Evolutionary conservation across 768 basidiomycete genomes (phyloP).

Genomic region (Naganishia vaughanmartiniae): DNA sequence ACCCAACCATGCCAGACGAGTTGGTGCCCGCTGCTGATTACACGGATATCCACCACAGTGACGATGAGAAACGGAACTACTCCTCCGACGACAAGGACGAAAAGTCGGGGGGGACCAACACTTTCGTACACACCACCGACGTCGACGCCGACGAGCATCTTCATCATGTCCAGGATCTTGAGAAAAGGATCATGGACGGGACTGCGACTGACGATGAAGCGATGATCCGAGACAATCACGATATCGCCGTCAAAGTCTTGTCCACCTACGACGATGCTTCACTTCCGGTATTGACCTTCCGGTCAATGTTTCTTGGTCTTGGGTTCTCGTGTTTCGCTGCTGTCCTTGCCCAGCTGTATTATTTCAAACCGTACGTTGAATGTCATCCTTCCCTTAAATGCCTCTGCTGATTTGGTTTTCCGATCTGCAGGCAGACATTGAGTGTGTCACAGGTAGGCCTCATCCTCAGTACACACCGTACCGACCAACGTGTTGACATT

Average conservation of each 20-base stretch:
- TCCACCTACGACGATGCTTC: constrained; percentile 41
- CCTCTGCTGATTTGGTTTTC: background rate
- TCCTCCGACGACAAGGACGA: constrained; percentile 10
- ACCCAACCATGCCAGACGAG: constrained; percentile 5
- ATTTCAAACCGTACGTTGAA: constrained; percentile 51
- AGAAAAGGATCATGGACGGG: constrained; percentile 25
- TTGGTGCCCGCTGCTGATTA: constrained; percentile 1
- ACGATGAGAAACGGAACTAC: constrained; percentile 9
- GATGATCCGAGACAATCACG: constrained; percentile 47
- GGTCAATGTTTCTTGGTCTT: constrained; percentile 45
- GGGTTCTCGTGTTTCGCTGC: constrained; percentile 46
- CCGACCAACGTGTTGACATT: background rate
- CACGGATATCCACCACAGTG: background rate
- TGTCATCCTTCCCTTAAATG: background rate
- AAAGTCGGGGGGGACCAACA: background rate
- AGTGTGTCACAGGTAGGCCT: constrained; percentile 7
- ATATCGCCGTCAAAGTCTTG: constrained; percentile 55
- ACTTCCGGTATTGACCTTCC: constrained; percentile 44
- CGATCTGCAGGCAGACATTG: constrained; percentile 1
- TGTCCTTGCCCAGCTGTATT: constrained; percentile 54
- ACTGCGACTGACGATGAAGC: constrained; percentile 30
- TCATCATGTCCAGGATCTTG: constrained; percentile 27
- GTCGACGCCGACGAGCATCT: constrained; percentile 20
- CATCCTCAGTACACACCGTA: background rate
- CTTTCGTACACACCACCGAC: background rate